These are phyloP conservation scores for Citrus maxima DNA, from an alignment of 345 rosid genomes.

Conservation along the genomic window DNA sequence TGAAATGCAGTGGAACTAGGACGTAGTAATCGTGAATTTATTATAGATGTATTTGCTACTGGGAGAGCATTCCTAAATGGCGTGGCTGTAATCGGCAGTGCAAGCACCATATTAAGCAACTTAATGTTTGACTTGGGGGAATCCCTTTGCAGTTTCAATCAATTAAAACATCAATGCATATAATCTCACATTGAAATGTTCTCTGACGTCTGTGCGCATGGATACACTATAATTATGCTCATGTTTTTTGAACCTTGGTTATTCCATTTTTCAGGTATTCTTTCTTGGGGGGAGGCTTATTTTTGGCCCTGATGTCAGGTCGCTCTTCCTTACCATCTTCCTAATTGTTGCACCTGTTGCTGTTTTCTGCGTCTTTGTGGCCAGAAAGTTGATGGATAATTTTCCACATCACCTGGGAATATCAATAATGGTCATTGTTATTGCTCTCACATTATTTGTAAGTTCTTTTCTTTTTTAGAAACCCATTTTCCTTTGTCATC, in stretches of 20 bases:
- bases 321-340: constrained; percentile 55
- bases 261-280: constrained; percentile 56
- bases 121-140: not conserved
- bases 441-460: constrained; percentile 53
- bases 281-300: constrained; percentile 71
- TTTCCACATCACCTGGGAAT: constrained; percentile 69
- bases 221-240: not conserved
- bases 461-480: constrained; percentile 35
- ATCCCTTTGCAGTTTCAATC: not conserved
- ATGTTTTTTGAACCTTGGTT: constrained; percentile 6
- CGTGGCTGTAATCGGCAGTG: not conserved
- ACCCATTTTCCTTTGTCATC: not conserved
- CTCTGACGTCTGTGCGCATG: not conserved
- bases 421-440: constrained; percentile 47
- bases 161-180: not conserved
- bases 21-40: not conserved
- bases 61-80: not conserved
- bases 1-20: not conserved
- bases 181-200: not conserved
- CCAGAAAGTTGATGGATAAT: constrained; percentile 59
- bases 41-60: not conserved
- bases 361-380: constrained; percentile 78
- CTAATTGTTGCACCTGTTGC: constrained; percentile 70
- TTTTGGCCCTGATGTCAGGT: constrained; percentile 93
- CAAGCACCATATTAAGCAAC: not conserved